Base-by-base conservation (phyloP, 495 filamentous ascomycete species). In the Aspergillus mulundensis region DNA sequence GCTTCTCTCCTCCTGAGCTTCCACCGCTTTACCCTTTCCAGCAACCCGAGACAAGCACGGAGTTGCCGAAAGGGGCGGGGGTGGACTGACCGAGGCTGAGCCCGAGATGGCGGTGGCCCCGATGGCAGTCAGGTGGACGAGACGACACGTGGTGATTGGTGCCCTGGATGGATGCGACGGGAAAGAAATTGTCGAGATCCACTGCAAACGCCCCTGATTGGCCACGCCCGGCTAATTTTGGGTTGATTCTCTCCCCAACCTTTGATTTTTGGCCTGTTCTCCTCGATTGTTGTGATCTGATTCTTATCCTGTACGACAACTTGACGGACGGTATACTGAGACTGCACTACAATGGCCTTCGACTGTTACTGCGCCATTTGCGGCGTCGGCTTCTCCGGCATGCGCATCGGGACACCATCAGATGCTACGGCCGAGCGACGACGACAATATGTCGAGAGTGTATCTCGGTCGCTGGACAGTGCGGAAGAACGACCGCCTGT, bases 321-420 rank as follows among this genome's bases (percentile, higher is more conserved):
- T 6, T 30, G 3, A 12, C 10, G n/a, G 32, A 3, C 25, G n/a
- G n/a, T 28, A 36, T 36, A 36, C 32, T 36, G 6, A 36, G 11
- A 8, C 12, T 36, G 32, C 5, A 36, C 12, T 15, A 10, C 32
- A 21, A 64, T 64, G 62, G 62, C 62, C 15, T 64, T 59, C 46
- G 62, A 64, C 24, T 64, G 62, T 18, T 64, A 64, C 56, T 64
- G 62, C 28, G 62, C 62, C 30, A 57, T 64, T 12, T 64, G 62
- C 42, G 62, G 62, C 32, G 62, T 61, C 8, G 56, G 62, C 11
- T 64, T 64, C 45, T 54, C 56, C 20, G 62, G 62, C 5, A 59
- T 64, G 58, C 56, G 58, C 19, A 57, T 61, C 15, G 62, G 61
- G 24, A 15, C 56, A 2, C 59, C 53, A 14, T 64, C 62, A 15